Conservation (phyloP, 2,329 filamentous ascomycete genomes). For the Phaeosphaeria sp. region DNA sequence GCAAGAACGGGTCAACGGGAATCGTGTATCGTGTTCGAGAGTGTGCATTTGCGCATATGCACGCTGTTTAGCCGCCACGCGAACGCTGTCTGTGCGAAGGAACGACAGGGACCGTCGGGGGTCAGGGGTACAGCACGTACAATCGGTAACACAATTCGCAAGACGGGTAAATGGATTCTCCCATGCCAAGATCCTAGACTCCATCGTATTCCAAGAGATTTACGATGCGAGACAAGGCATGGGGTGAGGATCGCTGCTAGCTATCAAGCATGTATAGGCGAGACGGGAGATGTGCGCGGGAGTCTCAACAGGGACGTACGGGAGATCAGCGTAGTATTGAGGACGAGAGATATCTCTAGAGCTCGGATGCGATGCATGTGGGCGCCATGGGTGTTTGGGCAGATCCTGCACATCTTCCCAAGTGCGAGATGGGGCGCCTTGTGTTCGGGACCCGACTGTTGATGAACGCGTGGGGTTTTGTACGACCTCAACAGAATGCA, state of each 20-base stretch:
- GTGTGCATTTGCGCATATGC: neutral
- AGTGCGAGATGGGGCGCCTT: neutral
- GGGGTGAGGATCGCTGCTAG: neutral
- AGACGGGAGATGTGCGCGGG: neutral
- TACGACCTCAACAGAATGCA: slow-evolving; percentile 9
- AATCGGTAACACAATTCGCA: neutral
- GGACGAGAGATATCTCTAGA: neutral
- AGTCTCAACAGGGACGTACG: neutral
- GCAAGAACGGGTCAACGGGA: slow-evolving; percentile 12
- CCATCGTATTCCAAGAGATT: neutral
- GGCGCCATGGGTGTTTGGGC: neutral
- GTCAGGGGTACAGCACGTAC: slow-evolving; percentile 2
- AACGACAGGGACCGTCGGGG: slow-evolving; percentile 11
- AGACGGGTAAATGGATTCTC: neutral
- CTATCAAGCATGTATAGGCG: neutral
- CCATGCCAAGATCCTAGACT: neutral
- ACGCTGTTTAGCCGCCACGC: slow-evolving; percentile 14
- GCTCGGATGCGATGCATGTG: neutral
- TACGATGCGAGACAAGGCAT: neutral
- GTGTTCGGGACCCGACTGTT: neutral
- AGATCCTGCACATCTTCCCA: neutral
- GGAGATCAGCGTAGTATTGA: neutral
- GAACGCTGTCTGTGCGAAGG: neutral
- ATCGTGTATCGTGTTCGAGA: slow-evolving; percentile 6
- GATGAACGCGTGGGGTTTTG: slow-evolving; percentile 17